phyloP scores from a whole-genome alignment of 257 asterid species.

The Nemophila menziesii region DNA sequence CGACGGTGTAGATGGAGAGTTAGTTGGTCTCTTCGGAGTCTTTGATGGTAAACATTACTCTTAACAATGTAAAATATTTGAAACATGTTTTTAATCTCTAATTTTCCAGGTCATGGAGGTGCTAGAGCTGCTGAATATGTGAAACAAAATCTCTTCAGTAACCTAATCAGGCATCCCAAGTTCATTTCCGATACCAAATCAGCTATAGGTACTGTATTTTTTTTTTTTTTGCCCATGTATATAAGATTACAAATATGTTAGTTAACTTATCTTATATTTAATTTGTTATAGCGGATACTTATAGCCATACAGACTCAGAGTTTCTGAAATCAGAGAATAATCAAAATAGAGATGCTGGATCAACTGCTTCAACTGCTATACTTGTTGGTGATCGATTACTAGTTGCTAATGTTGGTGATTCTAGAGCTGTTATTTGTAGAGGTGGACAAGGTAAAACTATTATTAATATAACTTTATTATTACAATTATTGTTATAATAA shows the following conservation, averaged over 20 bases:
- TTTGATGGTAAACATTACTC: conserved; percentile 98
- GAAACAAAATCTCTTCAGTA: conserved; percentile 81
- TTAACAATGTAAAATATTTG: no score
- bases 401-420: conserved; percentile 97
- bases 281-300: conserved; percentile 71
- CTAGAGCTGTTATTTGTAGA: conserved; percentile 94
- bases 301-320: conserved; percentile 82
- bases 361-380: conserved; percentile 97
- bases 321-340: conserved; percentile 77
- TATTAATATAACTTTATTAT: no score
- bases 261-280: conserved; percentile 4
- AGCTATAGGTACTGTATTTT: conserved; percentile 71
- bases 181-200: conserved; percentile 88
- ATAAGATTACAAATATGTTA: background rate
- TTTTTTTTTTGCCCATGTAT: no score
- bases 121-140: conserved; percentile 98
- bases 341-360: conserved; percentile 92
- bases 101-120: conserved; percentile 90
- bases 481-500: no score
- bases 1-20: conserved; percentile 92
- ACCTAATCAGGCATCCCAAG: conserved; percentile 84
- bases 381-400: conserved; percentile 90
- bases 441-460: conserved; percentile 76
- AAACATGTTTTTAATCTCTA: no score
- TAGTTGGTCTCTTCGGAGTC: conserved; percentile 97